Base-by-base conservation (phyloP, 331 rosid species). In the Dryas integrifolia region DNA sequence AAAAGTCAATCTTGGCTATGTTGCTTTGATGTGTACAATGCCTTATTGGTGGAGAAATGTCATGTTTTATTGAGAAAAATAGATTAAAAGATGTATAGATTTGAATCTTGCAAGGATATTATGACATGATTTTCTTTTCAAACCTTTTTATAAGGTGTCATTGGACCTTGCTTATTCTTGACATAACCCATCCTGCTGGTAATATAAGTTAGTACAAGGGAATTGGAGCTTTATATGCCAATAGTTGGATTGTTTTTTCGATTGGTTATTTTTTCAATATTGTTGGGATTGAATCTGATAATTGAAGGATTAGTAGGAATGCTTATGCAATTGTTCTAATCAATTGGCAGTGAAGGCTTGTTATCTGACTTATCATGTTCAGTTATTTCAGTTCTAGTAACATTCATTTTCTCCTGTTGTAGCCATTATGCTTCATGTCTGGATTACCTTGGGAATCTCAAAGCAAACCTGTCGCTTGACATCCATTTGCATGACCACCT, bases 391-490 rank as follows among this genome's bases (percentile, higher is more conserved):
- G 67, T 65, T 45, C 56, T 14, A 12, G 7, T 55, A 21, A 40
- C 55, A 26, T 77, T 14, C 8, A 8, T 62, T 76, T 66, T 49
- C 73, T 71, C 11, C 77, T 72, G 72, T 76, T 78, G 86, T 82
- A 95, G 99, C 86, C 98, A 76, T 76, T 95, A 95, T 82, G 99
- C 99, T 13, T 92, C 99, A 30, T 95, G 99, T 80, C 81, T 95
- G 85, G 97, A 90, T 59, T 95, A 95, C 86, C 98, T 95, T 7
- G 96, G 89, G 79, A 95, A 88, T 85, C 98, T 95, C 72, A 95
- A 90, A 83, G 89, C 98, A 50, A 92, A 86, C 73, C 74, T 95
- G 76, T 71, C 82, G 45, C 92, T 95, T 46, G 98, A 95, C 85
- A 76, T 92, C 72, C 99, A 95, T 88, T 82, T 95, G 86, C 88